Evolutionary conservation across 2,329 filamentous ascomycete genomes (phyloP).

Genomic region (Aspergillus sp.): DNA sequence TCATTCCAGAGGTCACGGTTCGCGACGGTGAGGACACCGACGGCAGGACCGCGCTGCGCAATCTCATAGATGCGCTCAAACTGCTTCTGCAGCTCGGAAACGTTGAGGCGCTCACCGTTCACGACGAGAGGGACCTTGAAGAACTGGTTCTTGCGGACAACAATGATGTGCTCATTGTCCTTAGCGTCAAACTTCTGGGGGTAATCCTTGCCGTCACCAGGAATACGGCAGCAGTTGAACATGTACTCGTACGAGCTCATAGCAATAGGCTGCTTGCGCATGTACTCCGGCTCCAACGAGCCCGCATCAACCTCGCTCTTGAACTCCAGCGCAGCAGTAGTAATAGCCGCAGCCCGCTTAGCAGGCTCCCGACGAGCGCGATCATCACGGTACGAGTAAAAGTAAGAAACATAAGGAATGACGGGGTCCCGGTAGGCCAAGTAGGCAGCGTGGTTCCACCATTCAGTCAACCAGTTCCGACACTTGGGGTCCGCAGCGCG

Average conservation of each 20-base stretch:
- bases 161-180: slow-evolving; percentile 82
- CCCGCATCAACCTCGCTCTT: slow-evolving; percentile 83
- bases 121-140: slow-evolving; percentile 86
- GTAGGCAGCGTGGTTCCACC: slow-evolving; percentile 97
- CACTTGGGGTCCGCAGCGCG: slow-evolving; percentile 71
- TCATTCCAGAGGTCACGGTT: slow-evolving; percentile 93
- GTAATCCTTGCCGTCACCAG: slow-evolving; percentile 75
- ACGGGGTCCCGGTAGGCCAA: slow-evolving; percentile 91
- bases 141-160: slow-evolving; percentile 92
- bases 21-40: slow-evolving; percentile 83
- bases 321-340: slow-evolving; percentile 82
- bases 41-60: slow-evolving; percentile 64
- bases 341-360: slow-evolving; percentile 88
- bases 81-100: slow-evolving; percentile 82
- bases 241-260: slow-evolving; percentile 99
- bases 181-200: slow-evolving; percentile 72
- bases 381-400: slow-evolving; percentile 97
- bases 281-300: slow-evolving; percentile 91
- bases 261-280: slow-evolving; percentile 94
- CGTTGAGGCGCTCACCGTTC: slow-evolving; percentile 78
- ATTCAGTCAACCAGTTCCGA: slow-evolving; percentile 95
- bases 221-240: slow-evolving; percentile 91
- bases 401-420: slow-evolving; percentile 97
- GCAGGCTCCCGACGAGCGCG: slow-evolving; percentile 78
- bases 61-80: slow-evolving; percentile 80